Conservation (phyloP, 495 filamentous ascomycete genomes). For the Acidomyces sp. region DNA sequence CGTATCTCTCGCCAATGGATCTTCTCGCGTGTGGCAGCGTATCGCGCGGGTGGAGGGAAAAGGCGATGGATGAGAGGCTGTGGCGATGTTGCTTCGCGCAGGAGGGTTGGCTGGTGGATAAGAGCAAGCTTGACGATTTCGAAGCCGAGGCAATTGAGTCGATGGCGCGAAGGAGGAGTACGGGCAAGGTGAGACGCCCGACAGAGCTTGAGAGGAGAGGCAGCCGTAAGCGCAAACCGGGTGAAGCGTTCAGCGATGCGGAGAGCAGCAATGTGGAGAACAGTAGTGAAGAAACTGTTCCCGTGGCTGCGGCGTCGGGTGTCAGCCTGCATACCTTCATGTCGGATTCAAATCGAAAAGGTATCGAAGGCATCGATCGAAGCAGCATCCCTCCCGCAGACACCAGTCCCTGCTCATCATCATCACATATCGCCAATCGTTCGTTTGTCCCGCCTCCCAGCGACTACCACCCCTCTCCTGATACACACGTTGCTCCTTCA, state of each 20-base stretch:
- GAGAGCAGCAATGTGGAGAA: background rate
- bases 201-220: conserved; percentile 2
- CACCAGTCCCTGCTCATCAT: background rate
- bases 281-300: too few species aligned
- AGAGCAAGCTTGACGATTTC: conserved; percentile 47
- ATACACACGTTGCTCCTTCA: background rate
- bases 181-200: background rate
- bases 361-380: conserved; percentile 11
- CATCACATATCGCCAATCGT: background rate
- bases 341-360: background rate
- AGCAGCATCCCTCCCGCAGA: background rate
- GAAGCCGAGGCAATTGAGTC: conserved; percentile 33
- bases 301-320: background rate
- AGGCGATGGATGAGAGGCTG: conserved; percentile 70
- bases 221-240: conserved; percentile 15
- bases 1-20: conserved; percentile 63
- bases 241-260: conserved; percentile 17
- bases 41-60: conserved; percentile 67
- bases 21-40: conserved; percentile 64
- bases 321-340: background rate
- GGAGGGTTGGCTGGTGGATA: conserved; percentile 66
- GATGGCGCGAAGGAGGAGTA: background rate
- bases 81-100: conserved; percentile 70
- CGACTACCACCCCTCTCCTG: background rate
- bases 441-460: background rate